Base-by-base conservation (phyloP, 306 rosid genomes). In the Lathyrus tuberosus region DNA sequence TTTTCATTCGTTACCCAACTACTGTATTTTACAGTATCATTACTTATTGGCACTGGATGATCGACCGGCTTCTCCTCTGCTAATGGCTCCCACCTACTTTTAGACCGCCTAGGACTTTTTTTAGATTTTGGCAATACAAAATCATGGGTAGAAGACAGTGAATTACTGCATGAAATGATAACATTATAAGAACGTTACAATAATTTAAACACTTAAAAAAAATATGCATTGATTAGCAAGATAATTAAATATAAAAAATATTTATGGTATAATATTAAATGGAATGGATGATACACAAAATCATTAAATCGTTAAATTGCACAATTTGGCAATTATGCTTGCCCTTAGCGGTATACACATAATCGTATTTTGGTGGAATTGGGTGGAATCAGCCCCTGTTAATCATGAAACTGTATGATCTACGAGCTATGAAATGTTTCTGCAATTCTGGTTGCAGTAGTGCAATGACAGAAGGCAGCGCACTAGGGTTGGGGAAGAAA, bases 31-130 rank as follows among this genome's bases (percentile, higher is more conserved):
- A 56, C 63, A 63, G 78, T 44, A 48, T 77, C 79, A 65, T 76
- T 83, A 68, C 71, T 76, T 72, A 57, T 42, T 52, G 82, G 73
- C 70, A 82, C 74, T 46, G 80, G 75, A 57, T 47, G 83, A 58
- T 81, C 89, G 53, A 66, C 86, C 10, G 83, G 84, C 81, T 81
- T 94, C 79, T 87, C 99, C 84, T 86, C 97, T 2, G 84, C 87
- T 73, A 95, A 70, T 73, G 99, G 99, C 79, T 95, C 99, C 99
- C 99, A 95, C 80, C 99, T 86, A 78, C 99, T 95, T 83, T 82
- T 94, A 51, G 89, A 78, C 76, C 87, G 86, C 67, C 89, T 87
- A 13, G 99, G 99, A 85, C 95, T 94, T 78, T 84, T 83, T 73
- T 84, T 91, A 73, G 65, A 78, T 76, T 88, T 88, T 28, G 87